Evolutionary conservation across 257 asterid species (phyloP), one percentile per base, ranked within the genome.

Genomic region (Salvia miltiorrhiza): DNA sequence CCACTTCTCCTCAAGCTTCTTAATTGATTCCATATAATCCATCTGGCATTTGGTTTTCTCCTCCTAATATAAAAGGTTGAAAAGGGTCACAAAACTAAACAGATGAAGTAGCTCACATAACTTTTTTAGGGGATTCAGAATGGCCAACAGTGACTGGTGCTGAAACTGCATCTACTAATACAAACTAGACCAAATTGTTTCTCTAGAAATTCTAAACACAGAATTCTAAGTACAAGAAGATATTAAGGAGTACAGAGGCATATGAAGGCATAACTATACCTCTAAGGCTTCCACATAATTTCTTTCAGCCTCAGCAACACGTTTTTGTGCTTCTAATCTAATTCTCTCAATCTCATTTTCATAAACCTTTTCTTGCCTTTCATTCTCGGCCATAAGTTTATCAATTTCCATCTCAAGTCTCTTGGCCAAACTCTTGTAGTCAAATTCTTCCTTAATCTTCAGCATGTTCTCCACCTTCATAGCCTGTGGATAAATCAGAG

Each of bases 391-490:
- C 60, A 84, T 88, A 60, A 91, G 93, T 84, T 80, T 87, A 77
- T 94, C 99, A 52, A 91, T 81, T 83, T 94, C 97, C 66, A 89
- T 85, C 90, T 94, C 96, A 19, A 91, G 88, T 73, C 92, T 85
- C 76, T 81, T 91, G 48, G 93, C 80, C 83, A 94, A 78, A 71
- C 97, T 91, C 86, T 87, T 94, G 82, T 92, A 94, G 77, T 94
- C 99, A 37, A 85, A 94, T 78, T 94, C 99, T 80, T 94, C 99
- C 81, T 94, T 94, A 58, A 94, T 92, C 82, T 88, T 91, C 93
- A 94, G 86, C 99, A 94, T 94, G 81, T 94, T 94, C 85, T 91
- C 97, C 83, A 94, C 99, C 87, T 92, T 92, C 99, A 94, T 91
- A 35, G 99, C 98, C 99, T 94, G 87, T n/a, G 47, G 58, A 59